Base-by-base conservation (phyloP, 2,329 filamentous ascomycete species). In the Penicillium digitatum region DNA sequence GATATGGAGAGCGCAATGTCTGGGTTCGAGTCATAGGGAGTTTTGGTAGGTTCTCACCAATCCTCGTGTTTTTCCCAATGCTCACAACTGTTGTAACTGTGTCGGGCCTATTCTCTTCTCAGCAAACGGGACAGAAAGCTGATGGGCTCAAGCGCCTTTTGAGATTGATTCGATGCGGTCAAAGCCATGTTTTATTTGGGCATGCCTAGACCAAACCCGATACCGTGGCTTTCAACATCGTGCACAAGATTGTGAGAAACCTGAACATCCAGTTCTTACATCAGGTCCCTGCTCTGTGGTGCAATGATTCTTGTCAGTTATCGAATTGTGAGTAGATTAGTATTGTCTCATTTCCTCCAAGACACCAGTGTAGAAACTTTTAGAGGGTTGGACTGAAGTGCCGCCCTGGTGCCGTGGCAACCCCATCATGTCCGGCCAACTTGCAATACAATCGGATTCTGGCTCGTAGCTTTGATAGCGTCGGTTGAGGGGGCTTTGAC, bases 11-110 rank as follows among this genome's bases (percentile, higher is more conserved):
- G 0, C 4, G 10, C n/a, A 38, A 12, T 20, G 5, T 14, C 6
- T 10, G 1, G 20, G 20, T 24, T 6, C 20, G 22, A 39, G 24
- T 22, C 12, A 1, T 39, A 16, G 20, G 12, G 37, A 4, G 2
- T 9, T 22, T 24, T 39, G 20, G 12, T 3, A 39, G 7, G 12
- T 24, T 39, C 3, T 9, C 20, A 1, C 6, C 3, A 24, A 39
- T 16, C 12, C 6, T 16, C 10, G 12, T 24, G 12, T 24, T 12
- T 22, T 24, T n/a, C n/a, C 20, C 7, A 7, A 7, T 39, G 7
- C n/a, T 93, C 93, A 96, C 59, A 94, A 96, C 2, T 86, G 80
- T 44, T 82, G 76, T 57, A 96, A 88, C 0, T 64, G 58, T 18
- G 62, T 40, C 26, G 73, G n/a, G 57, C 43, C 43, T 59, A 26